Conservation (phyloP, 1,284 basidiomycete genomes). For the Ceratobasidium sp. region DNA sequence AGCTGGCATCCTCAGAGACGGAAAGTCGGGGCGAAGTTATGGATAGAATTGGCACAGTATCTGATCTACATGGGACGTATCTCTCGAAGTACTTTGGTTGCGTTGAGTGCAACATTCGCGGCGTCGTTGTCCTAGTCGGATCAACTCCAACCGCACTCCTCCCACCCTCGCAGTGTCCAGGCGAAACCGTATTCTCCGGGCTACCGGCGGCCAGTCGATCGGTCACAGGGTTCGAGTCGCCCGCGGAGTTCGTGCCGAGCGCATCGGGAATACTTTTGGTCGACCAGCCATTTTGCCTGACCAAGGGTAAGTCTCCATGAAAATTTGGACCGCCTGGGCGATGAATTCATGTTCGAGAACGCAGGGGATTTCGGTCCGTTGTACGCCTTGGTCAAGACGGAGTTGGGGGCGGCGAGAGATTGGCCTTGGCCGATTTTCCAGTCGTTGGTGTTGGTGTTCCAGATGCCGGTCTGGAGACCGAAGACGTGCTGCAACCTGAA, state of each 20-base stretch:
- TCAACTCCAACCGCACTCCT: background rate
- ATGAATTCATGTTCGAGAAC: constrained; percentile 88
- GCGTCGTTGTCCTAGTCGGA: too few relatives aligned
- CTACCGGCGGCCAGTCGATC: constrained; percentile 6
- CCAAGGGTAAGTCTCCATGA: constrained; percentile 76
- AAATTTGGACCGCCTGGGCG: constrained; percentile 71
- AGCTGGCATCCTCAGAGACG: too few relatives aligned
- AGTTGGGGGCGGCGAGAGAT: constrained; percentile 62
- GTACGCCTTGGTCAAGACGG: constrained; percentile 68
- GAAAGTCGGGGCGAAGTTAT: too few relatives aligned
- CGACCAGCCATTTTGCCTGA: constrained; percentile 77
- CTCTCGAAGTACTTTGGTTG: too few relatives aligned
- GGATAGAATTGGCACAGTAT: too few relatives aligned
- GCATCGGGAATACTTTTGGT: constrained; percentile 68
- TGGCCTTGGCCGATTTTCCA: constrained; percentile 46
- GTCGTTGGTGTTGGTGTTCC: constrained; percentile 74
- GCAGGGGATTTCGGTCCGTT: constrained; percentile 72
- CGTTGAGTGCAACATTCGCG: too few relatives aligned
- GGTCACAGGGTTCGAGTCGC: constrained; percentile 31
- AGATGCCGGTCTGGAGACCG: constrained; percentile 76
- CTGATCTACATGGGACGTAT: too few relatives aligned
- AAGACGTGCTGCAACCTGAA: constrained; percentile 68
- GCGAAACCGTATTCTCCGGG: background rate
- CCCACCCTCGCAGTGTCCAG: background rate
- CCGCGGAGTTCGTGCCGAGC: constrained; percentile 56